Base-by-base conservation (phyloP, 371 early-diverging fungal species). In the Caulochytrium protostelioides region DNA sequence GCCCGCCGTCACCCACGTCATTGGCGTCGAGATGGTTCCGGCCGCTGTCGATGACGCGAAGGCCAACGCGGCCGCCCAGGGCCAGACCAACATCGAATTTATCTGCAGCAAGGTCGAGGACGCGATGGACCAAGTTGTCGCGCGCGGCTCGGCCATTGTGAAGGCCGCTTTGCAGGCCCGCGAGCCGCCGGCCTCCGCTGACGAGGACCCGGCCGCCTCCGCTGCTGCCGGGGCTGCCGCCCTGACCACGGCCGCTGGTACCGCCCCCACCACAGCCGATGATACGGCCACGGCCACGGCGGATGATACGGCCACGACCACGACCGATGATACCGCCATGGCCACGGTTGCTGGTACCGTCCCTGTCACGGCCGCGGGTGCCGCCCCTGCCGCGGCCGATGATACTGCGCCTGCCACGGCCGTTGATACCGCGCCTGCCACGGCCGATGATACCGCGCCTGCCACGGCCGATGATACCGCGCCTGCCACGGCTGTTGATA, bases 41-140 rank as follows among this genome's bases (percentile, higher is more conserved):
- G 62, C 65, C 18, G 82, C 86, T 7, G 56, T 85, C 38, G 60
- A 67, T 2, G 80, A 82, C 49, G 86, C 86, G 6, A 52, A 62
- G 39, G 43, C 34, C 12, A 85, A 83, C 44, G 82, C 79, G 1
- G 42, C 43, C 30, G 34, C 50, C 27, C 82, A 85, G 41, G 59
- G 71, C 46, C 50, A 36, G 33, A 10, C 31, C 2, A 76, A 79
- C 43, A 65, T 57, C 20, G 48, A 49, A 17, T 80, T 67, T 43
- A 54, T 64, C 39, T 60, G 62, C 26, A 59, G 50, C 34, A 65
- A 62, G 39, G 74, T 76, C 18, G 83, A 80, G 50, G 64, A 72
- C 4, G 52, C 48, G n/a, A 63, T 77, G 31, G 50, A 54, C 35
- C 44, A 57, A 9, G 46, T 70, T 2, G 43, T 54, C 22, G 35